Base-by-base conservation (phyloP, 306 rosid genomes). In the Rosa multiflora region DNA sequence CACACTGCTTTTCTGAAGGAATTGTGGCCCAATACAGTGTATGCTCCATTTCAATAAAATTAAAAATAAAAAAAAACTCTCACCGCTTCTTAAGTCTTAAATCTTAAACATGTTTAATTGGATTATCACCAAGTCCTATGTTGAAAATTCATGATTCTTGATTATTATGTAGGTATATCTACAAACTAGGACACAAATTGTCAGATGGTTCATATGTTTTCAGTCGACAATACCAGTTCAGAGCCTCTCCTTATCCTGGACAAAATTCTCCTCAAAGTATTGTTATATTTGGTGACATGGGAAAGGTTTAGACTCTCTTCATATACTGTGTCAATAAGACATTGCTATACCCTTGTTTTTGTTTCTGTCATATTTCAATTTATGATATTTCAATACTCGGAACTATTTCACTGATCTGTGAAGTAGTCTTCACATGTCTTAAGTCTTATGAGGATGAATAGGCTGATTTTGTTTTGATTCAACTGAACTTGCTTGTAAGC, bases 271-370 rank as follows among this genome's bases (percentile, higher is more conserved):
- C 88, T 76, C 99, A 92, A 77, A 90, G 91, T 10, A 90, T 94
- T 49, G 87, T 94, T 84, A 86, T 94, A 86, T 94, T 94, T 71
- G 99, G 97, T 47, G 97, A 94, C 85, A 88, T 94, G 97, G 99
- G 97, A 84, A 94, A 94, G 97, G 99, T 94, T 81, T 76, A 84
- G 40, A 73, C 73, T 59, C 80, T 64, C 23, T 72, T 78, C n/a
- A 10, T 63, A 44, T 21, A 62, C 7, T 15, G 44, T 15, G 8
- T 48, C 21, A 70, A 46, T 21, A 76, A 4, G 3, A 35, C 23
- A 76, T 35, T 42, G 17, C 72, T 64, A 40, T 20, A 40, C 48
- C 44, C 48, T 15, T 67, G 12, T 18, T 40, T 15, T 39, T 17
- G 48, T 17, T 62, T 13, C 42, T 62, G 67, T 5, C 68, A 26